These are phyloP conservation scores for Saussurea involucrata DNA, from an alignment of 129 eudicot genomes.

Conservation along the genomic window DNA sequence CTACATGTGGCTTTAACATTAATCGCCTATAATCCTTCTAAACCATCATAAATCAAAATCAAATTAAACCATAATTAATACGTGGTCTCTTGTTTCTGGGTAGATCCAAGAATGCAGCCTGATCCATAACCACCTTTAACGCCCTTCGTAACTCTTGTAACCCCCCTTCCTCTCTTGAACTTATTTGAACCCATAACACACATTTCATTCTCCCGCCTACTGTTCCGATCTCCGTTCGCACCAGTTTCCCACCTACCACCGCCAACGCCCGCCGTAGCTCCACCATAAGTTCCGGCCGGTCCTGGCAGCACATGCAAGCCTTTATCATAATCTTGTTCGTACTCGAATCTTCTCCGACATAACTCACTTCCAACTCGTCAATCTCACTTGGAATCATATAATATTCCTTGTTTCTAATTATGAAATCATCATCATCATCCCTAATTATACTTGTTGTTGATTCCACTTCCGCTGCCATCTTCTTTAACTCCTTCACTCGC, in stretches of 20 bases:
- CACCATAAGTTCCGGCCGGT: slow-evolving; percentile 54
- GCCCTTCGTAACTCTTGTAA: slow-evolving; percentile 39
- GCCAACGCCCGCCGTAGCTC: slow-evolving; percentile 63
- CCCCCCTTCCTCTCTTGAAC: slow-evolving; percentile 44
- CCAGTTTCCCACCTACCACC: slow-evolving; percentile 40
- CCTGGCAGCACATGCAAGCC: slow-evolving; percentile 69
- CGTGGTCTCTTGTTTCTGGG: slow-evolving; percentile 61
- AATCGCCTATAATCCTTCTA: no score
- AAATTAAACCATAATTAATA: slow-evolving; percentile 11
- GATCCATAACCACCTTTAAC: slow-evolving; percentile 54
- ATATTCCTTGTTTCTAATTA: background rate
- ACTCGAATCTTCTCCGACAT: slow-evolving; percentile 23
- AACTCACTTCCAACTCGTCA: slow-evolving; percentile 51
- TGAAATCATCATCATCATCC: background rate
- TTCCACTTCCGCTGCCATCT: slow-evolving; percentile 38
- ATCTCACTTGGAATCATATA: slow-evolving; percentile 62
- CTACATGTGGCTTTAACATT: no score
- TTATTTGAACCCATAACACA: slow-evolving; percentile 56
- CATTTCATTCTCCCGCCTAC: slow-evolving; percentile 77
- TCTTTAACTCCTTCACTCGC: slow-evolving; percentile 66
- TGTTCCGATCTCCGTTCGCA: slow-evolving; percentile 75
- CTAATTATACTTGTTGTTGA: background rate
- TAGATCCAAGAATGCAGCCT: slow-evolving; percentile 34
- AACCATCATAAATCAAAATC: no score
- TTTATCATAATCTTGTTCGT: slow-evolving; percentile 35